phyloP scores from a whole-genome alignment of 257 asterid genomes.

The Schizonepeta tenuifolia region DNA sequence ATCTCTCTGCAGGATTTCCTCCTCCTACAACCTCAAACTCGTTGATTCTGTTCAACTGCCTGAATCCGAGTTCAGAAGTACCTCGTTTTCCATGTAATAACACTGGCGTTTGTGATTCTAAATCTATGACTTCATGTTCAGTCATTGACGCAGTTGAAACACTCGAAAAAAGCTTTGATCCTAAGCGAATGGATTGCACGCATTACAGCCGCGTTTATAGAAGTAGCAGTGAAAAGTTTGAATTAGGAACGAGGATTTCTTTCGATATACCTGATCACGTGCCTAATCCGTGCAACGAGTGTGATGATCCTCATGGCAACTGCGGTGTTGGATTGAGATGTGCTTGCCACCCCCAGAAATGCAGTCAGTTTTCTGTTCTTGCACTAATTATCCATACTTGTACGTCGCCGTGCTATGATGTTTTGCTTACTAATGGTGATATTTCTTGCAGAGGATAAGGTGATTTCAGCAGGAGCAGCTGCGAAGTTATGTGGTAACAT shows the following conservation, averaged over 20 bases:
- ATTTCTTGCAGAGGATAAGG: conserved; percentile 53
- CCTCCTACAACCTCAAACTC: conserved; percentile 43
- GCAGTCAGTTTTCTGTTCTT: conserved; percentile 51
- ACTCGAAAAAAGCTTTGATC: conserved; percentile 33
- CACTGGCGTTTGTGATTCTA: background rate
- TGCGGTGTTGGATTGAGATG: conserved; percentile 77
- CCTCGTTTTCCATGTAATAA: conserved; percentile 22
- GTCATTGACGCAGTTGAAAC: conserved; percentile 36
- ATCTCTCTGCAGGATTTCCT: conserved; percentile 53
- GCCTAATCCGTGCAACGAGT: conserved; percentile 67
- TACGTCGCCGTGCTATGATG: too few relatives aligned
- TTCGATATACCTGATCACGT: conserved; percentile 63
- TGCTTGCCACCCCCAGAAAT: conserved; percentile 52
- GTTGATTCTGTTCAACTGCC: conserved; percentile 48
- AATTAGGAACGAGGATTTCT: conserved; percentile 51
- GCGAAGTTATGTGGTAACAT: conserved; percentile 36
- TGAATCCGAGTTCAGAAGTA: background rate
- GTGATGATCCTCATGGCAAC: conserved; percentile 55
- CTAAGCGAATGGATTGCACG: conserved; percentile 46
- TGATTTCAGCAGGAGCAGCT: conserved; percentile 46
- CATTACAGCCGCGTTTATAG: conserved; percentile 44
- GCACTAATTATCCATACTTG: background rate
- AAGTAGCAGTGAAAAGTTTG: conserved; percentile 8
- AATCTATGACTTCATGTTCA: conserved; percentile 31
- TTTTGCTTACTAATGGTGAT: background rate